Conservation (phyloP, 148 eudicot genomes). For the Agrostemma githago region DNA sequence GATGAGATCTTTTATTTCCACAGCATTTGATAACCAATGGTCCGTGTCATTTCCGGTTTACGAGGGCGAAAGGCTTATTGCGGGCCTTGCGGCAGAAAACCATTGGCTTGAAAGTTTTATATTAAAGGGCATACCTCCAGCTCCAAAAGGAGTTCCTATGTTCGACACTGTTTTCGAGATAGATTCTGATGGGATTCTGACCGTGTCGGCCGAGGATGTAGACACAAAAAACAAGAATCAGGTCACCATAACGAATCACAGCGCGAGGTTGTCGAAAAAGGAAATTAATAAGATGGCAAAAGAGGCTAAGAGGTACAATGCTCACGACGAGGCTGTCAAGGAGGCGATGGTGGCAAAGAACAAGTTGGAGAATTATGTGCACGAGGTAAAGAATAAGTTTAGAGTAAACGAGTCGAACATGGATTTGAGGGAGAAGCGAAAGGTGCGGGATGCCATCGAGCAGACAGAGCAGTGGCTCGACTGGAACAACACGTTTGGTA, state of each 20-base stretch:
- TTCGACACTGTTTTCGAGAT: neutral
- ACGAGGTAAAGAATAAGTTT: neutral
- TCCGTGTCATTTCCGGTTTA: neutral
- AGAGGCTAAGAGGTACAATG: conserved; percentile 7
- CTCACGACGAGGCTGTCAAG: neutral
- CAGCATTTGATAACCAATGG: neutral
- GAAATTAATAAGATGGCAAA: conserved; percentile 6
- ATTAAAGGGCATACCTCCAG: neutral
- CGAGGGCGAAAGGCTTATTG: conserved; percentile 6
- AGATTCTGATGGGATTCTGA: conserved; percentile 4
- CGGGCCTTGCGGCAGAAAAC: conserved; percentile 1
- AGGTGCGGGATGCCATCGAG: neutral
- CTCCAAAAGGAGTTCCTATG: neutral
- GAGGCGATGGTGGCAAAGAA: neutral
- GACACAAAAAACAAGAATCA: conserved; percentile 9
- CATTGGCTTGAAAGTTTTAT: neutral
- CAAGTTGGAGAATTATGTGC: neutral
- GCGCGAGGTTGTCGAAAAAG: neutral
- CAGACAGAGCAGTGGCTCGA: neutral
- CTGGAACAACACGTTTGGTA: neutral
- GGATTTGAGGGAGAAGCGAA: neutral
- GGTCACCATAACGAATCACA: neutral
- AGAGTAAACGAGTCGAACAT: neutral
- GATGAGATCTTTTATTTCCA: neutral
- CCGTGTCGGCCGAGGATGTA: neutral